Base-by-base conservation (phyloP, 1,284 basidiomycete species). In the Microbotryum violaceum region DNA sequence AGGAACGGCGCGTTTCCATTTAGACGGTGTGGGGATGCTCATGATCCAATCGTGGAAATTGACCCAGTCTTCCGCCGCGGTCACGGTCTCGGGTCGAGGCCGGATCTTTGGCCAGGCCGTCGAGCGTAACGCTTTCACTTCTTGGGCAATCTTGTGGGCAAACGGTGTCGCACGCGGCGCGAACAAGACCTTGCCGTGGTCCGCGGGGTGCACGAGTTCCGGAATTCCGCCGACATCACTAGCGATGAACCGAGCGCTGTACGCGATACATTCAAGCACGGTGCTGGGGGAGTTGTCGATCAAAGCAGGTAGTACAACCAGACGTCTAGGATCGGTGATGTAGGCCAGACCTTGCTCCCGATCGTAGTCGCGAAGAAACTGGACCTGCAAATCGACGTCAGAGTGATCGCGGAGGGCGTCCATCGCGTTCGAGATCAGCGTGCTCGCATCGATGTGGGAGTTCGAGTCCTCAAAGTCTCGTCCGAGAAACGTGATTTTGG, bases 221-320 rank as follows among this genome's bases (percentile, higher is more conserved):
- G 62, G 62, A 4, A 63, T 54, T 6, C 67, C 67, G 58, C 67
- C 67, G 33, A 61, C 60, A 46, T 55, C 45, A 44, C 59, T 61
- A 12, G 64, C 56, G 45, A 69, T 48, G 58, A 69, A 69, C 20
- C 60, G 67, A 21, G 66, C 60, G 4, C 48, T 47, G 49, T 60
- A 54, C 10, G 61, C 46, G 25, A 69, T 62, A 54, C 67, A 69
- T 25, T 69, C 67, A 53, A 69, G 67, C 20, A 69, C 67, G 10
- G 67, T 69, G 31, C 56, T 61, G 8, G 67, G 67, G 21, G 67
- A 69, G 49, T 69, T 69, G 54, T 69, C 67, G 42, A 62, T 65
- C 23, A 69, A 58, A 10, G 67, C 60, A 8, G 67, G 67, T 20
- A 66, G 58, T 29, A 69, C 45, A 44, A 62, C 67, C 55, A 69